Conservation (phyloP, 2,329 filamentous ascomycete genomes). For the Diaporthe amygdali region DNA sequence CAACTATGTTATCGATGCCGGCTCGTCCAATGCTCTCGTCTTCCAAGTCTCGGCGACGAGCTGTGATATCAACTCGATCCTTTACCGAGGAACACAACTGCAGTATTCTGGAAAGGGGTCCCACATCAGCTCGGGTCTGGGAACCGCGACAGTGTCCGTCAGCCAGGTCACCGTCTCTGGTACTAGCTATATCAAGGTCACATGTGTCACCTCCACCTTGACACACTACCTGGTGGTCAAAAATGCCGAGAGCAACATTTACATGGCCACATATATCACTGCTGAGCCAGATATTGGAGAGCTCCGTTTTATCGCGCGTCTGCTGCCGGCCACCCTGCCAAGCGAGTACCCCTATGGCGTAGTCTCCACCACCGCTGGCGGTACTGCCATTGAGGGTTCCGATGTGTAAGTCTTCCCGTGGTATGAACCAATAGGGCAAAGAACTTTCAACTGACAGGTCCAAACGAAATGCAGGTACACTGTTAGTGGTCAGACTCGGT, state of each 20-base stretch:
- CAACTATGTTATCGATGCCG: constrained; percentile 46
- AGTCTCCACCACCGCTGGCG: constrained; percentile 52
- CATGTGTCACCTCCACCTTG: constrained; percentile 45
- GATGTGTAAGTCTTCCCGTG: constrained; percentile 40
- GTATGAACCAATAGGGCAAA: not conserved
- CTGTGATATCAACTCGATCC: constrained; percentile 60
- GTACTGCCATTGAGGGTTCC: constrained; percentile 50
- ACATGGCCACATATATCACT: constrained; percentile 57
- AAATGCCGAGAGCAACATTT: constrained; percentile 53
- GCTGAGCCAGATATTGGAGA: constrained; percentile 52
- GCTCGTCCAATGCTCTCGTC: constrained; percentile 30
- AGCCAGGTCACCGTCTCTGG: constrained; percentile 9
- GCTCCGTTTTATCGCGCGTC: constrained; percentile 54
- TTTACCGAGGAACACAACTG: constrained; percentile 54
- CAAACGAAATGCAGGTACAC: constrained; percentile 36
- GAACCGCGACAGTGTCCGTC: constrained; percentile 50
- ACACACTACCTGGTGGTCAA: constrained; percentile 60
- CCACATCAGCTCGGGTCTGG: constrained; percentile 60
- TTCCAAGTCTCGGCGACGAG: constrained; percentile 34
- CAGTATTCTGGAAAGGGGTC: constrained; percentile 52
- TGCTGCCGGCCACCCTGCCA: constrained; percentile 39
- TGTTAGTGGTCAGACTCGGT: constrained; percentile 60
- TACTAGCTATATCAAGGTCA: constrained; percentile 54
- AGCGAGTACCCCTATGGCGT: constrained; percentile 35
- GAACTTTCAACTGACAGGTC: not conserved